Conservation (phyloP, 2,329 filamentous ascomycete genomes). For the Aspergillus aculeatinus region DNA sequence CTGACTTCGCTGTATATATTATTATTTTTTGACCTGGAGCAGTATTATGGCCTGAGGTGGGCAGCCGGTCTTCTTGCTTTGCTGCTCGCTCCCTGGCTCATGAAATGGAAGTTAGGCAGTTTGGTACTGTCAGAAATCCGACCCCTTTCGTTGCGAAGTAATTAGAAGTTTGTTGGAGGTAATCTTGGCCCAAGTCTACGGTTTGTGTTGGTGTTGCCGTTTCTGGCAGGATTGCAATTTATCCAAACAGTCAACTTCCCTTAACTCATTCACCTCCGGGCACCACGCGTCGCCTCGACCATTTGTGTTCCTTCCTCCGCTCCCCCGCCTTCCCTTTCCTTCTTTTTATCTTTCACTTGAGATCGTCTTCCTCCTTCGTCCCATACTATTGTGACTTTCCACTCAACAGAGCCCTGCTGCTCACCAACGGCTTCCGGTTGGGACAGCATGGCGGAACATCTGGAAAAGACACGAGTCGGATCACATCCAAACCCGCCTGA, state of each 20-base stretch:
- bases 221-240: not conserved
- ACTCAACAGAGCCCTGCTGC: not conserved
- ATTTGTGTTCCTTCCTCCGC: not conserved
- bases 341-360: not conserved
- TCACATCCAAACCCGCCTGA: slow-evolving; percentile 12
- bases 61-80: slow-evolving; percentile 9
- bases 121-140: too few species aligned
- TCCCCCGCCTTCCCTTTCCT: not conserved
- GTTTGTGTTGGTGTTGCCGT: not conserved
- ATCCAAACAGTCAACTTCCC: too few species aligned
- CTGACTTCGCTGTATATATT: slow-evolving; percentile 34
- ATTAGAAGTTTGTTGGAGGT: not conserved
- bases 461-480: not conserved
- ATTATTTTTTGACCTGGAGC: slow-evolving; percentile 13
- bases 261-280: not conserved
- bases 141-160: too few species aligned
- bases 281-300: not conserved
- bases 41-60: slow-evolving; percentile 4
- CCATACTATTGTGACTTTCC: not conserved
- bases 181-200: not conserved
- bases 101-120: not conserved
- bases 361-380: not conserved
- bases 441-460: slow-evolving; percentile 4
- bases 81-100: slow-evolving; percentile 11
- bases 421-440: not conserved